Conservation (phyloP, 345 rosid species). For the Lumnitzera racemosa region DNA sequence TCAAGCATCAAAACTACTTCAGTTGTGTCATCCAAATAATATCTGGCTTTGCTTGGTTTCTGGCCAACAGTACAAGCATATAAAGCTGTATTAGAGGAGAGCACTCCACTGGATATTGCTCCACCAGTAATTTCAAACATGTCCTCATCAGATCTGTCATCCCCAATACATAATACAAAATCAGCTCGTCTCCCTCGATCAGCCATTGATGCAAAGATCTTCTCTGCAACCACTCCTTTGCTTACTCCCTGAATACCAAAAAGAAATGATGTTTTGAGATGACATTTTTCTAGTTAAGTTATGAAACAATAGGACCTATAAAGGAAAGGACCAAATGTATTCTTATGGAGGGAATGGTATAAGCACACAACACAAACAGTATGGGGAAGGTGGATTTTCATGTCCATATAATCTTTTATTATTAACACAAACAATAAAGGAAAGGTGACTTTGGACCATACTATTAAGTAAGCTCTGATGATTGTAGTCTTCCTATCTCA, state of each 20-base stretch:
- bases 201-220: constrained; percentile 45
- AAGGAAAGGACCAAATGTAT: constrained; percentile 4
- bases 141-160: constrained; percentile 71
- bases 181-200: constrained; percentile 39
- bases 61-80: constrained; percentile 94
- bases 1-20: constrained; percentile 56
- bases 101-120: constrained; percentile 25
- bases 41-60: constrained; percentile 96
- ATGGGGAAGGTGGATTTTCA: no score
- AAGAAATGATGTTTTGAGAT: not conserved
- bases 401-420: no score
- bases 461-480: no score
- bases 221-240: constrained; percentile 57
- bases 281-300: not conserved
- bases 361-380: no score
- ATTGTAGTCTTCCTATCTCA: no score
- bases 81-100: constrained; percentile 35
- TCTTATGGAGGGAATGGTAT: no score
- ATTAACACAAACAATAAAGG: no score
- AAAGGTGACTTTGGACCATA: no score
- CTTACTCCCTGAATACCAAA: constrained; percentile 45
- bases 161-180: constrained; percentile 65
- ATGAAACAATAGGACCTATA: not conserved
- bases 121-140: constrained; percentile 60
- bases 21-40: constrained; percentile 62